These are phyloP conservation scores for Nannizziopsis barbatae DNA, from an alignment of 2,329 filamentous ascomycete genomes.

Conservation along the genomic window DNA sequence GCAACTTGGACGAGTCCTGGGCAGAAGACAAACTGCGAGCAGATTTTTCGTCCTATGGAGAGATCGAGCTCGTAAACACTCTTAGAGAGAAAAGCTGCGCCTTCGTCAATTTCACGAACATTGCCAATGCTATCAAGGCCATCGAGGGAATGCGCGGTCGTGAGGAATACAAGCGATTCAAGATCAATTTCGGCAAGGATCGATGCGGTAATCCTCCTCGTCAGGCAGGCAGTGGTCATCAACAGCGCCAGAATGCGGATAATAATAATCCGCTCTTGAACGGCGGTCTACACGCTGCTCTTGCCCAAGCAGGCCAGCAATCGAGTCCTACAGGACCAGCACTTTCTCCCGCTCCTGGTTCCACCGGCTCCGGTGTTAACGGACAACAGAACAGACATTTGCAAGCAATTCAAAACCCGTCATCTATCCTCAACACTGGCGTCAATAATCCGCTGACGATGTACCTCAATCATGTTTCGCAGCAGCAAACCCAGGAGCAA, in stretches of 20 bases:
- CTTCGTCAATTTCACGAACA: conserved; percentile 99
- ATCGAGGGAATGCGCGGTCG: conserved; percentile 91
- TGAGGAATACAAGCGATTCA: conserved; percentile 96
- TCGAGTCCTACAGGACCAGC: conserved; percentile 50
- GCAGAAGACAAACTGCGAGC: conserved; percentile 89
- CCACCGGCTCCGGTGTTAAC: conserved; percentile 38
- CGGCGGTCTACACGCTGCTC: conserved; percentile 42
- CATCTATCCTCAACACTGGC: conserved; percentile 65
- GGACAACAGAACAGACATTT: conserved; percentile 47
- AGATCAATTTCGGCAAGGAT: conserved; percentile 99
- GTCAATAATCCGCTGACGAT: conserved; percentile 81
- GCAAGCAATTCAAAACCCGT: conserved; percentile 48
- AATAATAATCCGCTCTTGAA: conserved; percentile 48
- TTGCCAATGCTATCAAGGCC: conserved; percentile 98
- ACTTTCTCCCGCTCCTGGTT: conserved; percentile 44
- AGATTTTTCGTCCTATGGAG: conserved; percentile 93
- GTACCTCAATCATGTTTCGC: conserved; percentile 71
- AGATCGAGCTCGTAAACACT: conserved; percentile 95
- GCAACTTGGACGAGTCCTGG: conserved; percentile 95
- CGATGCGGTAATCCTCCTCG: conserved; percentile 92
- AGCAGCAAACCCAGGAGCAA: conserved; percentile 54
- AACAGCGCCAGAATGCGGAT: conserved; percentile 52
- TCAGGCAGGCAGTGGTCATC: conserved; percentile 59
- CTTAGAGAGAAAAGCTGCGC: conserved; percentile 97
- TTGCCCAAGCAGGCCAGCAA: conserved; percentile 45